Conservation (phyloP, 2,329 filamentous ascomycete genomes). For the Apiospora marii region DNA sequence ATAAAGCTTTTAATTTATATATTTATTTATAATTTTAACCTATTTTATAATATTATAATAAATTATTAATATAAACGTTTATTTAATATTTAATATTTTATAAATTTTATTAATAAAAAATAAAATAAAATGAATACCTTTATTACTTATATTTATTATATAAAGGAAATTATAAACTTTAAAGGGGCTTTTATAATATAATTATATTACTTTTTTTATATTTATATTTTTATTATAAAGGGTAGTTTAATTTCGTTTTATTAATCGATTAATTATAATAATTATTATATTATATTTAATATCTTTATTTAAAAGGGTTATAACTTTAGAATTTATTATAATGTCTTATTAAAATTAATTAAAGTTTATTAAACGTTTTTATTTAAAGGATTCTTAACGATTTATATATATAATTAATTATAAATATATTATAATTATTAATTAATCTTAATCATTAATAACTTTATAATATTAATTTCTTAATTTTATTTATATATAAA, state of each 20-base stretch:
- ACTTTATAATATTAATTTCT: not conserved
- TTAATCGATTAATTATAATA: not conserved
- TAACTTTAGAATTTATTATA: not conserved
- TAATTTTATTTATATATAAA: not conserved
- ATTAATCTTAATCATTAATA: not conserved
- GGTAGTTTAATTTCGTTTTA: slow-evolving; percentile 23
- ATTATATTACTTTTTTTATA: slow-evolving; percentile 25
- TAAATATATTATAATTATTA: not conserved
- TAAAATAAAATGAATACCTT: slow-evolving; percentile 23
- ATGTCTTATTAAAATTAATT: not conserved
- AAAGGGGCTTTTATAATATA: slow-evolving; percentile 15
- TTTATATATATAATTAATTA: not conserved
- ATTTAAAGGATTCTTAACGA: not conserved
- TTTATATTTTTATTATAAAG: slow-evolving; percentile 20
- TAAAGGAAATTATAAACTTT: not conserved
- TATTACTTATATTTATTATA: slow-evolving; percentile 22
- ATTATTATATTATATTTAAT: slow-evolving; percentile 9
- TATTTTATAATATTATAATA: slow-evolving; percentile 28
- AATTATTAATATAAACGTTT: not conserved
- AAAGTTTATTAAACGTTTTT: not conserved
- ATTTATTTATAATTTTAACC: slow-evolving; percentile 30
- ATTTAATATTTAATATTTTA: slow-evolving; percentile 25
- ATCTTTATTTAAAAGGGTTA: not conserved
- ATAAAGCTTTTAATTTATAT: slow-evolving; percentile 26
- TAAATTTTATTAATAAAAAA: slow-evolving; percentile 26